Evolutionary conservation across 2,329 filamentous ascomycete genomes (phyloP), one percentile per base, ranked within the genome.

Genomic region (Aspergillus sp.): DNA sequence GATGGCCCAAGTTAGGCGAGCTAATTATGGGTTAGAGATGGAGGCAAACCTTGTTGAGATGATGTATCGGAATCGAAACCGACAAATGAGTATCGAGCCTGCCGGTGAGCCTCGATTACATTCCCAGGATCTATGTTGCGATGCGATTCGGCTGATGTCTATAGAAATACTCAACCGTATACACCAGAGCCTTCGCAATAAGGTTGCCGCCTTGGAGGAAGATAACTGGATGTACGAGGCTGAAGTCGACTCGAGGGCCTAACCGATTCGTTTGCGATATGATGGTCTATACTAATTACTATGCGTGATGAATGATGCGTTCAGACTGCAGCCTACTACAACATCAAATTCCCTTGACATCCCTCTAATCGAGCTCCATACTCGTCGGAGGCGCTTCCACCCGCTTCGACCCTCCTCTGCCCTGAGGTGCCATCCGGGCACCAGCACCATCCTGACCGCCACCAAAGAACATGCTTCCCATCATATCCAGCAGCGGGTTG

Each of bases 401-500:
- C 65, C 76, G 81, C 72, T 78, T 83, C 44, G 76, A 71, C 60
- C 80, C 64, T 32, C 56, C 62, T 56, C 65, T 68, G n/a, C 65
- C 62, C 61, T 75, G 73, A 27, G 70, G 63, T 51, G 67, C 66
- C 32, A 79, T 80, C 47, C 54, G 55, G 57, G 74, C 72, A 41
- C 70, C 74, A 36, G 74, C 72, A 52, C 77, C 75, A 39, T 66
- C 68, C 21, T 83, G 84, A 25, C 83, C 85, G 6, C 87, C 89
- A 19, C 92, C 92, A 52, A 93, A 93, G 71, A 99, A 90, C 83
- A 99, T 86, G 64, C 88, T 93, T 51, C 92, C 93, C 90, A 99
- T 96, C 93, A 99, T 98, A 74, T 99, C 95, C 78, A 98, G 87
- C 76, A 99, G 81, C 3, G 93, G 93, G 76, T 98, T 98, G 65